These are phyloP conservation scores for Daedaleopsis nitida DNA, from an alignment of 768 basidiomycete genomes.

Conservation along the genomic window DNA sequence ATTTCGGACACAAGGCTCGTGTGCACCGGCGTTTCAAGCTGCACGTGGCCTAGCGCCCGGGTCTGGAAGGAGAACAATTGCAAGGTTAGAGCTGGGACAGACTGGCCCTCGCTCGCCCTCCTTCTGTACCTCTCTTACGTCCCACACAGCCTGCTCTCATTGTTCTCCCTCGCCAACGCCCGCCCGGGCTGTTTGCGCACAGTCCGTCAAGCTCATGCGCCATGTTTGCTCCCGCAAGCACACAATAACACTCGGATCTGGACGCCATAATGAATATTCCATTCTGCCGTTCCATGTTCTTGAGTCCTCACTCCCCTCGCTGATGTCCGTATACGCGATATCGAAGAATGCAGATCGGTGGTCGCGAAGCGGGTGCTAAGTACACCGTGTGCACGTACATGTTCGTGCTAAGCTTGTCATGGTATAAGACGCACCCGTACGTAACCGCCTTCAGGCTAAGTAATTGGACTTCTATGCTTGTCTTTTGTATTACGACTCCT, in stretches of 20 bases:
- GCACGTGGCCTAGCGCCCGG: slow-evolving; percentile 30
- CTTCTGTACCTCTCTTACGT: slow-evolving; percentile 16
- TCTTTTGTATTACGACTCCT: no score
- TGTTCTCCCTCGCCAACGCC: slow-evolving; percentile 8
- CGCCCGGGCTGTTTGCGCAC: slow-evolving; percentile 5
- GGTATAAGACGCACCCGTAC: no score
- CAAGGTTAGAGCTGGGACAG: not conserved
- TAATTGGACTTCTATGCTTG: no score
- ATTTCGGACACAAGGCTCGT: slow-evolving; percentile 29
- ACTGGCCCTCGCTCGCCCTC: not conserved
- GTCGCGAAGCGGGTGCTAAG: not conserved
- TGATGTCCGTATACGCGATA: not conserved
- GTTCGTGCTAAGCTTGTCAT: no score
- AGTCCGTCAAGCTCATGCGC: slow-evolving; percentile 8
- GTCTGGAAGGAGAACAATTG: slow-evolving; percentile 27
- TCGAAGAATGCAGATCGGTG: not conserved
- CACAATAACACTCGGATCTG: not conserved
- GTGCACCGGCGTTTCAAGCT: slow-evolving; percentile 20
- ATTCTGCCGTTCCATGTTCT: not conserved
- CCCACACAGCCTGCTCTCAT: slow-evolving; percentile 23
- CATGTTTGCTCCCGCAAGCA: slow-evolving; percentile 7
- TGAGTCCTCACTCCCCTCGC: not conserved
- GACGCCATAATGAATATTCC: not conserved
- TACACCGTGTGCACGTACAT: no score
- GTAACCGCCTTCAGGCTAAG: no score